Conservation (phyloP, 2,329 filamentous ascomycete species). For the Teratosphaeriaceae sp. region DNA sequence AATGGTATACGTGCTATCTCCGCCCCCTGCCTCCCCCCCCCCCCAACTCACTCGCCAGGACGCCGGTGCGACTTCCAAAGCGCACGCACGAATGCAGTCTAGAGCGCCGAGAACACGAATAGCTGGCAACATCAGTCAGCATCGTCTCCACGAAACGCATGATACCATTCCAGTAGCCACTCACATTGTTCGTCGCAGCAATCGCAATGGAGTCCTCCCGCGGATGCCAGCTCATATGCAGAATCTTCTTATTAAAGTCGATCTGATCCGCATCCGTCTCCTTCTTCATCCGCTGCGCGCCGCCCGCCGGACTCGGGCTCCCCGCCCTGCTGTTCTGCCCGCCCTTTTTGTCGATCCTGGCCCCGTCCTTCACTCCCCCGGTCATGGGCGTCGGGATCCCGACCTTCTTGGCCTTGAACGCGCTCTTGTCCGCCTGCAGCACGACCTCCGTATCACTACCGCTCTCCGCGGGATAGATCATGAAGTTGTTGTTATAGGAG, state of each 20-base stretch:
- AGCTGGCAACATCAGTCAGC: slow-evolving; percentile 33
- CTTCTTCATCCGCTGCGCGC: slow-evolving; percentile 93
- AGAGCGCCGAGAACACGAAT: slow-evolving; percentile 51
- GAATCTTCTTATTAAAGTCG: slow-evolving; percentile 99
- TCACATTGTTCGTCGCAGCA: slow-evolving; percentile 97
- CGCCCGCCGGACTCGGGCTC: slow-evolving; percentile 67
- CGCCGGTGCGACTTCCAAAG: not conserved
- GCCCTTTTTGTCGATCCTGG: slow-evolving; percentile 2
- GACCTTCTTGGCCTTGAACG: slow-evolving; percentile 99
- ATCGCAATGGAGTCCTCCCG: slow-evolving; percentile 99
- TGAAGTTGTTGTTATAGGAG: slow-evolving; percentile 99
- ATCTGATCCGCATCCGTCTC: slow-evolving; percentile 99
- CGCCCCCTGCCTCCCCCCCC: too few species aligned
- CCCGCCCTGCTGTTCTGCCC: slow-evolving; percentile 58
- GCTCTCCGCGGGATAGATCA: slow-evolving; percentile 97
- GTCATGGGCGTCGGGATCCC: slow-evolving; percentile 97
- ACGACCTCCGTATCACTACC: slow-evolving; percentile 97
- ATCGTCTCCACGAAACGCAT: not conserved
- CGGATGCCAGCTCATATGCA: slow-evolving; percentile 99
- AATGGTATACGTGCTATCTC: too few species aligned
- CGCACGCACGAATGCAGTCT: not conserved
- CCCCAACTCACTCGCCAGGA: not conserved
- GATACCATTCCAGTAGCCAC: slow-evolving; percentile 30
- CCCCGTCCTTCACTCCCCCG: slow-evolving; percentile 45
- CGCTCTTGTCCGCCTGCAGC: slow-evolving; percentile 94